Evolutionary conservation across 2,329 filamentous ascomycete species (phyloP), one percentile per base, ranked within the genome.

Genomic region (Drechslerella coelobrocha): DNA sequence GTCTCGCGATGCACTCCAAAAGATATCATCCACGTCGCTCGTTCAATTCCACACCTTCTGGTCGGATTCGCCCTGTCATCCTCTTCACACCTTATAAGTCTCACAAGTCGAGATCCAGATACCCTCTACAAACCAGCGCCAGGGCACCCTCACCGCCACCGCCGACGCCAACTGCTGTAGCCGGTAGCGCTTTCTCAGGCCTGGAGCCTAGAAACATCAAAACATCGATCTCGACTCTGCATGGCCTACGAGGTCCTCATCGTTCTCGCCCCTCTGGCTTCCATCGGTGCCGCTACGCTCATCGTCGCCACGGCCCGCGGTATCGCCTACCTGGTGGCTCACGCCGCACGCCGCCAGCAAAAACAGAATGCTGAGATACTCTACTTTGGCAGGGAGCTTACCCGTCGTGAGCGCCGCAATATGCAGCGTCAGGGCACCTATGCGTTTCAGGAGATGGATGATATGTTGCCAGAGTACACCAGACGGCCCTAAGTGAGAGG

Each of bases 371-470:
- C 31, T 27, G 57, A 61, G 26, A 47, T 9, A 8, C 21, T 37
- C 1, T 39, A n/a, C 17, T 71, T 53, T 51, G 59, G 66, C 7
- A 34, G 53, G 12, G 12, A 12, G n/a, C 27, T 69, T 14, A 52
- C 3, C 23, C 29, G 34, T 9, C n/a, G 45, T 6, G 47, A 45
- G 27, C 19, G 26, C 10, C 27, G 39, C 14, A 24, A 5, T 29
- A 27, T 23, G 17, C 2, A 12, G 17, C 43, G 14, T 4, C 19
- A 29, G 24, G 23, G 3, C 17, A 29, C 9, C 17, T 23, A 45
- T 24, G 8, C 17, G 17, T 57, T 47, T 14, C n/a, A 59, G 6
- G 29, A 31, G 53, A 24, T 34, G 31, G 61, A 65, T 37, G 54
- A 68, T 24, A n/a, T 55, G 1, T 17, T 60, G 29, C 53, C 52